Percentiles rank a stretch among this genome's conserved stretches.
phyloP scores from a whole-genome alignment of 1,284 basidiomycete genomes.

The Melanopsichium pennsylvanicum region DNA sequence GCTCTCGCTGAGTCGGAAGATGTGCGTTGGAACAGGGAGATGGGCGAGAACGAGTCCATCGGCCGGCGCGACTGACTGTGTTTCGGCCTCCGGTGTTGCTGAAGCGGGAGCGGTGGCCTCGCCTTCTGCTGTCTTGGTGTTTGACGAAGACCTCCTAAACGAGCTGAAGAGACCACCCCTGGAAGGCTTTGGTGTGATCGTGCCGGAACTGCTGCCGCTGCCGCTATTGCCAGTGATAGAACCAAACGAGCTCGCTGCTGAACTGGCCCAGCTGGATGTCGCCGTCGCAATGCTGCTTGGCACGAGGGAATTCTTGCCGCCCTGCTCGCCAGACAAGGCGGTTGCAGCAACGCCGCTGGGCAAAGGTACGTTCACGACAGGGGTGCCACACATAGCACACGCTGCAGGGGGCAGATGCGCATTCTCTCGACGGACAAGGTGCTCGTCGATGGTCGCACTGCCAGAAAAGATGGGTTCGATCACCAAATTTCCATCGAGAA shows the following conservation, averaged over 20 bases:
- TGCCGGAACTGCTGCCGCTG: constrained; percentile 24
- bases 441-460: constrained; percentile 55
- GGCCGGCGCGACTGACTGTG: neutral
- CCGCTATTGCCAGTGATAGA: constrained; percentile 33
- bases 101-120: constrained; percentile 1
- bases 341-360: constrained; percentile 39
- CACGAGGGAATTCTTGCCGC: constrained; percentile 32
- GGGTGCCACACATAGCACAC: constrained; percentile 60
- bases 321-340: constrained; percentile 31
- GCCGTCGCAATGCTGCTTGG: constrained; percentile 42
- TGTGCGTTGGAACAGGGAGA: constrained; percentile 62
- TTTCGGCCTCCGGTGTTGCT: constrained; percentile 5
- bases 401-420: constrained; percentile 54
- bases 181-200: constrained; percentile 37
- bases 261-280: constrained; percentile 46
- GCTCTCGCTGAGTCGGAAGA: constrained; percentile 60
- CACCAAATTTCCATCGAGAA: constrained; percentile 84
- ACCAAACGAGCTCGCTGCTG: constrained; percentile 41
- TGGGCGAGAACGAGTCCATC: constrained; percentile 2
- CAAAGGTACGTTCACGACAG: constrained; percentile 59
- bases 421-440: constrained; percentile 49
- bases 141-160: constrained; percentile 26
- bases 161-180: constrained; percentile 47
- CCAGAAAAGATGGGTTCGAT: constrained; percentile 81
- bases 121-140: constrained; percentile 11